phyloP scores from a whole-genome alignment of 1,139 yeast species.

The Wickerhamomyces sp. region DNA sequence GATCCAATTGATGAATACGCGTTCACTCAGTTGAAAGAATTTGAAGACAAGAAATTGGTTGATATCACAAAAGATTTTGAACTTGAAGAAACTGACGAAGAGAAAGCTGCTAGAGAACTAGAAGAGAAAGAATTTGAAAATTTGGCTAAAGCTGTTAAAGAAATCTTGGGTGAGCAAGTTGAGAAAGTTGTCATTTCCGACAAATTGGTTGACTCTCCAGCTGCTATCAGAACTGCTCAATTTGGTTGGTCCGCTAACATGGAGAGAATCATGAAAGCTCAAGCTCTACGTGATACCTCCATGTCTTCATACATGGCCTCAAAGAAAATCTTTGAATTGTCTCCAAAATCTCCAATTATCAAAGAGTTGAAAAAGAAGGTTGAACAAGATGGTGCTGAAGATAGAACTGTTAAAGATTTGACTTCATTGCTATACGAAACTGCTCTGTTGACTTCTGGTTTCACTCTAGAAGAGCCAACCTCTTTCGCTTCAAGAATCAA shows the following conservation, averaged over 20 bases:
- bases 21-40: constrained; percentile 98
- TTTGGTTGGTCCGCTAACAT: constrained; percentile 99
- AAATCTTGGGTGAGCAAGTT: constrained; percentile 95
- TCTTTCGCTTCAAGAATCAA: constrained; percentile 97
- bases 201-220: constrained; percentile 97
- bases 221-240: constrained; percentile 99
- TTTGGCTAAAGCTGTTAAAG: constrained; percentile 94
- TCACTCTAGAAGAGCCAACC: constrained; percentile 97
- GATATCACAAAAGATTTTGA: constrained; percentile 99
- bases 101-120: constrained; percentile 88
- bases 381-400: constrained; percentile 95
- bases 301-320: constrained; percentile 99
- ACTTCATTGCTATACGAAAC: constrained; percentile 96
- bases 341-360: constrained; percentile 94
- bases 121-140: constrained; percentile 91
- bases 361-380: constrained; percentile 95
- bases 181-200: constrained; percentile 99
- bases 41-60: constrained; percentile 97
- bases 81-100: constrained; percentile 98
- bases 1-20: constrained; percentile 99
- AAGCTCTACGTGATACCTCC: constrained; percentile 97
- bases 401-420: constrained; percentile 97
- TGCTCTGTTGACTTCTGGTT: constrained; percentile 97
- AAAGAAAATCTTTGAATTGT: constrained; percentile 97
- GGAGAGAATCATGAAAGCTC: constrained; percentile 99